Percentiles rank a stretch among this genome's conserved stretches.
Evolutionary conservation across 2,329 filamentous ascomycete genomes (phyloP).

Genomic region (Gaeumannomyces sp.): DNA sequence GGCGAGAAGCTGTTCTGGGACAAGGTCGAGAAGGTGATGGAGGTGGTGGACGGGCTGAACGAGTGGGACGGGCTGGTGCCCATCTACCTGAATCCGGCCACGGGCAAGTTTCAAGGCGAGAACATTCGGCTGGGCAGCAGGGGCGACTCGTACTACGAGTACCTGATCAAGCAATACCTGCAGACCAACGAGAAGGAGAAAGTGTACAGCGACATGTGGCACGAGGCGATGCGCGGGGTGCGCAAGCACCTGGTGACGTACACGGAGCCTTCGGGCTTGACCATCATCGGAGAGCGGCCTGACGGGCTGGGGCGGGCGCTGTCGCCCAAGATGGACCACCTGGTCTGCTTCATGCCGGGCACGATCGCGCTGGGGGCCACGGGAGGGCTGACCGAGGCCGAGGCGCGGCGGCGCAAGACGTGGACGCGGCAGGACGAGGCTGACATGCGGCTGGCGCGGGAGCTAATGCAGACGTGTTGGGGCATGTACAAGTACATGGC

Average conservation of each 20-base stretch:
- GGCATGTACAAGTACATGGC: conserved; percentile 89
- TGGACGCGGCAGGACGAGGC: conserved; percentile 80
- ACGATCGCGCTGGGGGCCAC: conserved; percentile 89
- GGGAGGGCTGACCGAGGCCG: conserved; percentile 65
- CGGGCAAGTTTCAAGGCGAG: conserved; percentile 70
- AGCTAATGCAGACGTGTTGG: conserved; percentile 96
- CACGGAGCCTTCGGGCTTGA: conserved; percentile 70
- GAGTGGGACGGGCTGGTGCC: conserved; percentile 79
- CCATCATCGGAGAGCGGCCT: conserved; percentile 84
- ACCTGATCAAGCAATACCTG: conserved; percentile 96
- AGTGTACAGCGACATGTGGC: conserved; percentile 89
- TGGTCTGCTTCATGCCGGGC: conserved; percentile 95
- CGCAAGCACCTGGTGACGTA: conserved; percentile 92
- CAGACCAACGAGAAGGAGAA: conserved; percentile 84
- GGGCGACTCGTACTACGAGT: conserved; percentile 98
- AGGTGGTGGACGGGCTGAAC: conserved; percentile 83
- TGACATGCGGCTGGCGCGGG: conserved; percentile 79
- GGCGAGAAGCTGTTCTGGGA: conserved; percentile 93
- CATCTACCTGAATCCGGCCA: conserved; percentile 79
- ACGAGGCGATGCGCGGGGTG: conserved; percentile 75
- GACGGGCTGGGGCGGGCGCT: conserved; percentile 60
- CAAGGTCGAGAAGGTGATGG: conserved; percentile 82
- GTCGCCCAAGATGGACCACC: conserved; percentile 92
- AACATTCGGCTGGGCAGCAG: conserved; percentile 91
- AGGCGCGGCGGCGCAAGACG: conserved; percentile 63